Conservation (phyloP, 1,284 basidiomycete species). For the Microstroma glucosiphilum region DNA sequence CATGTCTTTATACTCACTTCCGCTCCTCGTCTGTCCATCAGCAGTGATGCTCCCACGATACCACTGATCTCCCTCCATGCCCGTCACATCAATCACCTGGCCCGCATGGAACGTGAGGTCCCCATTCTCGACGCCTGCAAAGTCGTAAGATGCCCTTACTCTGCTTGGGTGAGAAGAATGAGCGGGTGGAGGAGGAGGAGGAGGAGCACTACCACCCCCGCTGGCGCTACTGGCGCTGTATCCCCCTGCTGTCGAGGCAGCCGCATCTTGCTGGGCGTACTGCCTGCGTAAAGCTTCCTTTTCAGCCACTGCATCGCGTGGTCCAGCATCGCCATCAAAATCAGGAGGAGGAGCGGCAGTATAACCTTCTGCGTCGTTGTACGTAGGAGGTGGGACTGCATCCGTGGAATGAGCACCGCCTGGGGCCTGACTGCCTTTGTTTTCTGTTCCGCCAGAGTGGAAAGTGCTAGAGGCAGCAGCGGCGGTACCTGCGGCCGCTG, state of each 20-base stretch:
- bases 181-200: not conserved
- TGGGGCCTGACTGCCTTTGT: too few relatives aligned
- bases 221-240: not conserved
- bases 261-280: not conserved
- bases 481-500: not conserved
- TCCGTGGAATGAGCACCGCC: too few relatives aligned
- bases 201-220: not conserved
- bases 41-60: not conserved
- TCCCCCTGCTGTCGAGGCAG: not conserved
- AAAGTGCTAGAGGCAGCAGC: too few relatives aligned
- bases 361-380: not conserved
- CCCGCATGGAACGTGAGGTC: not conserved
- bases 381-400: not conserved
- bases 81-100: not conserved
- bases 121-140: not conserved
- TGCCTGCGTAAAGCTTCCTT: conserved; percentile 2
- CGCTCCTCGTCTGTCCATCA: not conserved
- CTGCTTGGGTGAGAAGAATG: not conserved
- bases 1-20: not conserved
- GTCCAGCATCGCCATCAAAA: not conserved
- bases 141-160: not conserved
- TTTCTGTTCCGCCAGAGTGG: too few relatives aligned
- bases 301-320: not conserved
- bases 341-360: not conserved
- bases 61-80: not conserved